Percentiles rank a stretch among this genome's conserved stretches.
Conservation (phyloP, 2,329 filamentous ascomycete genomes). For the Claviceps quebecensis region DNA sequence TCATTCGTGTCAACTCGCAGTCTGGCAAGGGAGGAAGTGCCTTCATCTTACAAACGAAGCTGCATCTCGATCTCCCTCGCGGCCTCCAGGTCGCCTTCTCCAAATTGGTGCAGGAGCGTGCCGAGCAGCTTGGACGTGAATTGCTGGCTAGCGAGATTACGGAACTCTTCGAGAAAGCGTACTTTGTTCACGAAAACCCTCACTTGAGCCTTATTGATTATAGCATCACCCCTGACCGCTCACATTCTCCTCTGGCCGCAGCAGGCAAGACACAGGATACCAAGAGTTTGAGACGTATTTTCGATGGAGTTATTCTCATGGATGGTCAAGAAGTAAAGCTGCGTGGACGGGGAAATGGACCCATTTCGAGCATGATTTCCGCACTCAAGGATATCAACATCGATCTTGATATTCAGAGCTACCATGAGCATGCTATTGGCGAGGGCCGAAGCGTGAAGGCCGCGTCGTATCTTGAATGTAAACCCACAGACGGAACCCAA, state of each 20-base stretch:
- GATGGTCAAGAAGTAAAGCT: slow-evolving; percentile 70
- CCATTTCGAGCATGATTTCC: slow-evolving; percentile 76
- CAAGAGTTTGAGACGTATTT: slow-evolving; percentile 64
- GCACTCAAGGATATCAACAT: slow-evolving; percentile 68
- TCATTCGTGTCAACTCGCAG: slow-evolving; percentile 96
- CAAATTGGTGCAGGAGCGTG: slow-evolving; percentile 67
- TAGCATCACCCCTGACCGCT: slow-evolving; percentile 74
- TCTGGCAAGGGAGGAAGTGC: slow-evolving; percentile 88
- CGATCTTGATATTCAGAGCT: slow-evolving; percentile 80
- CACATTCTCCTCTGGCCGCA: slow-evolving; percentile 54
- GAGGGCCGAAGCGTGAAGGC: slow-evolving; percentile 72
- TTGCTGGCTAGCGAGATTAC: slow-evolving; percentile 74
- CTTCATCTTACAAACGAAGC: slow-evolving; percentile 81
- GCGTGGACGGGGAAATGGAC: slow-evolving; percentile 72
- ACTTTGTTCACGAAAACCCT: slow-evolving; percentile 71
- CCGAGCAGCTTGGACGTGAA: slow-evolving; percentile 72
- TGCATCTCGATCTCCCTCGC: slow-evolving; percentile 84
- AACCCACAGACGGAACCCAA: slow-evolving; percentile 47
- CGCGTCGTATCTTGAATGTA: slow-evolving; percentile 92
- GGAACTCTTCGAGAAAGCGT: slow-evolving; percentile 74
- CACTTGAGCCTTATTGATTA: slow-evolving; percentile 85
- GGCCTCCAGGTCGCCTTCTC: slow-evolving; percentile 87
- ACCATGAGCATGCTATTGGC: slow-evolving; percentile 92
- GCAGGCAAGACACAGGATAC: slow-evolving; percentile 63
- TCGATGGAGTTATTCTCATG: slow-evolving; percentile 72